Base-by-base conservation (phyloP, 768 basidiomycete species). In the button mushroom (Agaricus bisporus) region DNA sequence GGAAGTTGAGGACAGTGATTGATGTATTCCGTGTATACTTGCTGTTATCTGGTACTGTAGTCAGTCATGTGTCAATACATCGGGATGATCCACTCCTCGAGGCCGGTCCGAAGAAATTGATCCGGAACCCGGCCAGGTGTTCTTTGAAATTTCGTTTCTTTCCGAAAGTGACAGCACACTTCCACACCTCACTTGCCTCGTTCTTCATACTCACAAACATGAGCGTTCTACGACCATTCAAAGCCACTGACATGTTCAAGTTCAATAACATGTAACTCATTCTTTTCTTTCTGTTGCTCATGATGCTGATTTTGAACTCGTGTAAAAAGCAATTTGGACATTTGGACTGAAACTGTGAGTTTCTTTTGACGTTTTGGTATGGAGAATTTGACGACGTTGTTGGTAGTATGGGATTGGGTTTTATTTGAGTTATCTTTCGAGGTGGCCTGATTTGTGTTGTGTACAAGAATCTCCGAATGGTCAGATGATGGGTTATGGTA, bases 301-400 rank as follows among this genome's bases (percentile, higher is more conserved):
- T 35, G 12, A 32, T 25, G 28, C 41, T 18, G 14, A 32, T 17
- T 37, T 14, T 20, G n/a, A 43, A 22, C 54, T 52, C 43, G 6
- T 48, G 6, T 48, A 46, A 1, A 10, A 68, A 93, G 91, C 56
- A 98, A 99, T 70, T 72, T 95, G 63, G 95, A 98, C 68, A 75
- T 94, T 42, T 98, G 92, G 92, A 98, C 97, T 42, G 95, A 98
- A 71, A 98, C 97, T 18, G 95, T 93, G 61, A 63, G 85, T 71
- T 17, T 28, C 36, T 18, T 8, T 37, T 11, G 32, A 11, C 49
- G 12, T 43, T 55, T 38, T 22, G 22, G 22, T 22, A 22, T 22
- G 22, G 22, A 22, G 22, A 22, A 22, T 22, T 22, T 56, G 15
- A 32, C 22, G 28, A 5, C 46, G 17, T 43, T 1, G 2, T 11